phyloP scores from a whole-genome alignment of 2,329 filamentous ascomycete genomes.

The Fonsecaea pugnacius region DNA sequence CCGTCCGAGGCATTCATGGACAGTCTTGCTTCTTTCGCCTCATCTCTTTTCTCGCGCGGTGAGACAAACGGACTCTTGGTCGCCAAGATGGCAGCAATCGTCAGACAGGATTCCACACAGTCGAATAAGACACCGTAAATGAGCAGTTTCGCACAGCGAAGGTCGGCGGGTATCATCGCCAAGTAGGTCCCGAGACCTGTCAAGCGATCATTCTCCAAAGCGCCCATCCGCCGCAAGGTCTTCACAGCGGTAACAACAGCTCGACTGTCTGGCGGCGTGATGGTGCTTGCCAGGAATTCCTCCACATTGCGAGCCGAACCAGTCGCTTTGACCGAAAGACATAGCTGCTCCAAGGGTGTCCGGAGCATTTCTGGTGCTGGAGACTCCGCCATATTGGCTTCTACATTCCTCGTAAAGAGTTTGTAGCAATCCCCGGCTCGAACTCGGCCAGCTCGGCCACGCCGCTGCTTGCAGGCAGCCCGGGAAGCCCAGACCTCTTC shows the following conservation, averaged over 20 bases:
- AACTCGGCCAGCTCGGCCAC: constrained; percentile 91
- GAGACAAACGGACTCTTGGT: constrained; percentile 86
- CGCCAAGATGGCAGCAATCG: constrained; percentile 81
- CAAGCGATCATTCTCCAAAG: constrained; percentile 76
- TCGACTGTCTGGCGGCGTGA: constrained; percentile 82
- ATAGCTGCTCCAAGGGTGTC: constrained; percentile 91
- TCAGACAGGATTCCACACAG: constrained; percentile 84
- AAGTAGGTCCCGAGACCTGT: constrained; percentile 91
- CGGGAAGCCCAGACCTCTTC: constrained; percentile 94
- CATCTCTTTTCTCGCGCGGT: constrained; percentile 79
- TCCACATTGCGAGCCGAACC: constrained; percentile 84
- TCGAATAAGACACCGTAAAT: constrained; percentile 94
- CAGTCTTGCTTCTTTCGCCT: constrained; percentile 75
- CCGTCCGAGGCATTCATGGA: constrained; percentile 78
- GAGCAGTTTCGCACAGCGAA: constrained; percentile 91
- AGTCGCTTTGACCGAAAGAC: constrained; percentile 81
- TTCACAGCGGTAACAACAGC: constrained; percentile 85
- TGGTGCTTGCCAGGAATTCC: constrained; percentile 78
- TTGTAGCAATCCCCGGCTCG: constrained; percentile 92
- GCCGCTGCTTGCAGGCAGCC: constrained; percentile 90
- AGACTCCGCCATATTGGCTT: constrained; percentile 79
- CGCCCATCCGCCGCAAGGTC: constrained; percentile 82
- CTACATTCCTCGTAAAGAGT: constrained; percentile 84
- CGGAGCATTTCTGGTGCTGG: constrained; percentile 93
- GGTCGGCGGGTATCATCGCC: constrained; percentile 91